phyloP scores from a whole-genome alignment of 176 grass and related monocot species.

The Triticum turgidum region DNA sequence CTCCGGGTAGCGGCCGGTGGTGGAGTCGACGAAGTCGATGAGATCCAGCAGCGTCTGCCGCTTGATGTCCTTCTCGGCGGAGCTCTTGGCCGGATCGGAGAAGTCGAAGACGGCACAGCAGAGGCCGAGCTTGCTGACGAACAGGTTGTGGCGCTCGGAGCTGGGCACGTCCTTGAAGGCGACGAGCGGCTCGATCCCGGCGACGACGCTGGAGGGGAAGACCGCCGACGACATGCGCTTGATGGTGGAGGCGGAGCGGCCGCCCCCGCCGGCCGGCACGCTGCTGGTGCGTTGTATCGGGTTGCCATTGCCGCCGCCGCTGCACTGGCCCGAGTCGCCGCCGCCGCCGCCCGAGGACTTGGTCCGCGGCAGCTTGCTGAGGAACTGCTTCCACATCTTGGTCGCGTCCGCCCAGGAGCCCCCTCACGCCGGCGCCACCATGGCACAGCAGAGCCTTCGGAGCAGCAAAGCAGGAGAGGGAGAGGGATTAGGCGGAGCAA shows the following conservation, averaged over 20 bases:
- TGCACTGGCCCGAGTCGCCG: conserved; percentile 40
- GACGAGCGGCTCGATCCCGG: conserved; percentile 83
- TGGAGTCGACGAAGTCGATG: conserved; percentile 69
- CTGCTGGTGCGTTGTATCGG: conserved; percentile 62
- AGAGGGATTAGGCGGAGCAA: neutral
- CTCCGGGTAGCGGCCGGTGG: conserved; percentile 55
- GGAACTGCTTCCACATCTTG: conserved; percentile 90
- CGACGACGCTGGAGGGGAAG: conserved; percentile 88
- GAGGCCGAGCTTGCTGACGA: conserved; percentile 81
- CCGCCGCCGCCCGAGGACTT: conserved; percentile 61
- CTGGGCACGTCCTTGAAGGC: conserved; percentile 87
- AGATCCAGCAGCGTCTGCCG: conserved; percentile 85
- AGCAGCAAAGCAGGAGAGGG: neutral
- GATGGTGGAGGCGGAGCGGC: conserved; percentile 53
- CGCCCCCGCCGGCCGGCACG: neutral
- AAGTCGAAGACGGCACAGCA: conserved; percentile 96
- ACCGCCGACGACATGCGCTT: conserved; percentile 94
- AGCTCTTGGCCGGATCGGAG: conserved; percentile 80
- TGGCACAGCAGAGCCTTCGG: neutral
- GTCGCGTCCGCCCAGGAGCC: neutral
- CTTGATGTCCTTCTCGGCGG: conserved; percentile 90
- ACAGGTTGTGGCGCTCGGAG: conserved; percentile 77
- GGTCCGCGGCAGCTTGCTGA: conserved; percentile 80
- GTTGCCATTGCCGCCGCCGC: conserved; percentile 37
- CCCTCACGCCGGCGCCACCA: conserved; percentile 32